A percentile compares a stretch with the other conserved stretches of the same genome.
phyloP scores from a whole-genome alignment of 495 filamentous ascomycete species.

The Penicillium alfredii region DNA sequence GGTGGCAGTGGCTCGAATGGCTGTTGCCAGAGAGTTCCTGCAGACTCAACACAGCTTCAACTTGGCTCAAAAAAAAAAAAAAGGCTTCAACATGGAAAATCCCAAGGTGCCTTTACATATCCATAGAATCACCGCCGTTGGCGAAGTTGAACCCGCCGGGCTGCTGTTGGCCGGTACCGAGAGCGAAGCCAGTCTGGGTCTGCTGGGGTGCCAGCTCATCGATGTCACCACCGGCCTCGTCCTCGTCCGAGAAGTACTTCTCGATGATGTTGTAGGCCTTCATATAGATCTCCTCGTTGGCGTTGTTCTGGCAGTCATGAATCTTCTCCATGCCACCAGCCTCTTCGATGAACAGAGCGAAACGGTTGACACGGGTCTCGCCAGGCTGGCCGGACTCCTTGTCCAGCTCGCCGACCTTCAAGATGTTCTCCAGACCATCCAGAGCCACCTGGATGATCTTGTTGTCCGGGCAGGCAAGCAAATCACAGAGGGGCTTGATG shows the following conservation, averaged over 20 bases:
- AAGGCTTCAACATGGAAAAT: too few species aligned
- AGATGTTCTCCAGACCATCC: constrained; percentile 97
- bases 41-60: too few species aligned
- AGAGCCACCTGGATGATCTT: constrained; percentile 99
- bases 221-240: constrained; percentile 74
- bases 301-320: constrained; percentile 99
- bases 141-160: constrained; percentile 86
- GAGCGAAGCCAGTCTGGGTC: constrained; percentile 73
- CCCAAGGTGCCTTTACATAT: constrained; percentile 79
- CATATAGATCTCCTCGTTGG: constrained; percentile 99
- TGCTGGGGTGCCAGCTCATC: constrained; percentile 63
- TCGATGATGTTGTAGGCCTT: constrained; percentile 99
- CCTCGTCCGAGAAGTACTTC: constrained; percentile 99
- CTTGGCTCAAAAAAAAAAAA: too few species aligned
- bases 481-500: constrained; percentile 96
- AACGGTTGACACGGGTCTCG: constrained; percentile 84
- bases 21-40: too few species aligned
- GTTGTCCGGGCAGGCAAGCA: constrained; percentile 95
- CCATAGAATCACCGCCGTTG: constrained; percentile 90
- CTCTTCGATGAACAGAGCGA: constrained; percentile 97
- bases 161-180: constrained; percentile 70
- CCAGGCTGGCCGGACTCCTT: constrained; percentile 70
- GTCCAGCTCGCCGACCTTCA: constrained; percentile 98
- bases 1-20: too few species aligned
- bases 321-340: constrained; percentile 99